A percentile compares a stretch with the other conserved stretches of the same genome.
Evolutionary conservation across 306 rosid genomes (phyloP).

Genomic region (Fagus crenata): DNA sequence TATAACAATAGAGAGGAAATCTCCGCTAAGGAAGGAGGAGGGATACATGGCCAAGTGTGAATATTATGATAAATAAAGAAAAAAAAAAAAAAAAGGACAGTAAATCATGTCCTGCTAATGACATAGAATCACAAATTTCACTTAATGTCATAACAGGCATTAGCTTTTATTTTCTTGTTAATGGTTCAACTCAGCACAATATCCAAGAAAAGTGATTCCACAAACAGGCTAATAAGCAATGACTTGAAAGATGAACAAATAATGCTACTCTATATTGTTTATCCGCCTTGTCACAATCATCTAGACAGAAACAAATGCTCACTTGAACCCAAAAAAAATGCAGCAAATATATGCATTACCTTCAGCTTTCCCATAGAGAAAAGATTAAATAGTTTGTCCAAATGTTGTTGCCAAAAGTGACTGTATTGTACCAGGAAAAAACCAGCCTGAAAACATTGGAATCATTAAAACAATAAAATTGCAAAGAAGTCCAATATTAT

Average conservation of each 20-base stretch:
- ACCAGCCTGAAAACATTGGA: constrained; percentile 65
- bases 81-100: too few species aligned
- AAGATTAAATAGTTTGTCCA: constrained; percentile 64
- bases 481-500: background rate
- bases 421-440: constrained; percentile 86
- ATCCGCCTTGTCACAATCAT: background rate
- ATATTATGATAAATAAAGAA: too few species aligned
- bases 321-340: background rate
- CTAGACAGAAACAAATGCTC: background rate
- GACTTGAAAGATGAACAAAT: background rate
- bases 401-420: constrained; percentile 85
- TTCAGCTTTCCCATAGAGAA: constrained; percentile 70
- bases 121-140: too few species aligned
- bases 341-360: constrained; percentile 42
- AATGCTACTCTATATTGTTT: background rate
- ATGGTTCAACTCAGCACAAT: background rate
- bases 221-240: background rate
- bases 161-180: background rate
- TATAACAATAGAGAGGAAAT: background rate
- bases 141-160: too few species aligned
- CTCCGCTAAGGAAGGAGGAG: too few species aligned
- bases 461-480: constrained; percentile 3
- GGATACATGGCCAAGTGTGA: too few species aligned
- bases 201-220: background rate
- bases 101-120: too few species aligned